Evolutionary conservation across 495 filamentous ascomycete species (phyloP).

Genomic region (Penicillium robsamsonii): DNA sequence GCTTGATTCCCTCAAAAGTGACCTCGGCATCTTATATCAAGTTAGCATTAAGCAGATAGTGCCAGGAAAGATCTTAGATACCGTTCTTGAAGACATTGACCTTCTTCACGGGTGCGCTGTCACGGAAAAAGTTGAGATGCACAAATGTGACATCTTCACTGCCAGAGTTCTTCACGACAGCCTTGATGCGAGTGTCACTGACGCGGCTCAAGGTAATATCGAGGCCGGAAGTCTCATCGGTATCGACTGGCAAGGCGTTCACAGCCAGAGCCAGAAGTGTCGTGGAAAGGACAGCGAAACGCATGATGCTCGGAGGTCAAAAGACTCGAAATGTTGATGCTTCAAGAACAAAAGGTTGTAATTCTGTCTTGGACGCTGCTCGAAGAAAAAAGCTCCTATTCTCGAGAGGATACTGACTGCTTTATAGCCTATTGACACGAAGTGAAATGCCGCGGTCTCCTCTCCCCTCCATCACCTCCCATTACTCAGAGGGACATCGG

Average conservation of each 20-base stretch:
- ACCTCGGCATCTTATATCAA: constrained; percentile 43
- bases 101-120: constrained; percentile 59
- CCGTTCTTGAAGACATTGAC: constrained; percentile 53
- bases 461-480: background rate
- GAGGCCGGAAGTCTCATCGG: constrained; percentile 43
- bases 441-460: background rate
- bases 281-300: constrained; percentile 17
- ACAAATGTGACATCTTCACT: constrained; percentile 54
- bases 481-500: constrained; percentile 3
- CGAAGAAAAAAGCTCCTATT: background rate
- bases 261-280: constrained; percentile 43
- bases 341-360: background rate
- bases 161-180: constrained; percentile 60
- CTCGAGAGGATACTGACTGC: background rate
- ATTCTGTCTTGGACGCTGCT: background rate
- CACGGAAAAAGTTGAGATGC: constrained; percentile 61
- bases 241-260: constrained; percentile 39
- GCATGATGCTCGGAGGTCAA: constrained; percentile 15
- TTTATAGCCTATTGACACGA: constrained; percentile 3
- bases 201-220: constrained; percentile 52
- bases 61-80: constrained; percentile 24
- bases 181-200: constrained; percentile 57
- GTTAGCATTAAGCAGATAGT: background rate
- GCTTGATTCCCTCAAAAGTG: constrained; percentile 57
- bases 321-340: background rate